Percentiles rank a stretch among this genome's conserved stretches.
Evolutionary conservation across 495 filamentous ascomycete species (phyloP).

Genomic region (Penicillium coprophilum): DNA sequence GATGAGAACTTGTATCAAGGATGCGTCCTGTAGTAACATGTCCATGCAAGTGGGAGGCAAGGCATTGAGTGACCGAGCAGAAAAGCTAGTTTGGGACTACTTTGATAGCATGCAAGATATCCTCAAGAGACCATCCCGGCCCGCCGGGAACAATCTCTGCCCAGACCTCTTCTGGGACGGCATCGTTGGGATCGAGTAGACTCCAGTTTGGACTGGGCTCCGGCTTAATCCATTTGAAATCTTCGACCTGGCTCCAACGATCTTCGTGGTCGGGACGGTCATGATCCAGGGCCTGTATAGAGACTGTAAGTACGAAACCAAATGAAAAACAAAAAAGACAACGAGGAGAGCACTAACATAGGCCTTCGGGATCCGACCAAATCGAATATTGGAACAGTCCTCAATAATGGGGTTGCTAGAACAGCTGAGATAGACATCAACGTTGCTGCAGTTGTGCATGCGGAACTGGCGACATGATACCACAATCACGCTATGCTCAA

Average conservation of each 20-base stretch:
- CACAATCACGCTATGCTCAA: slow-evolving; percentile 73
- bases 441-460: slow-evolving; percentile 80
- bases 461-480: slow-evolving; percentile 79
- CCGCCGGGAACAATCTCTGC: slow-evolving; percentile 64
- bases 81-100: slow-evolving; percentile 34
- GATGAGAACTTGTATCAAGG: not conserved
- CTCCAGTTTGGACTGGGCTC: slow-evolving; percentile 89
- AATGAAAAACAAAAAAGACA: not conserved
- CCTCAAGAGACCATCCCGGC: slow-evolving; percentile 60
- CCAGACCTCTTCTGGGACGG: slow-evolving; percentile 67
- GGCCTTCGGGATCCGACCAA: slow-evolving; percentile 67
- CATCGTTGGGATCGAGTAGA: slow-evolving; percentile 59
- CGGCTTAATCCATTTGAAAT: slow-evolving; percentile 94
- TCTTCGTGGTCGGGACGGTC: slow-evolving; percentile 50
- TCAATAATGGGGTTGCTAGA: slow-evolving; percentile 90
- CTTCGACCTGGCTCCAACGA: slow-evolving; percentile 86
- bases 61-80: not conserved
- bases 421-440: slow-evolving; percentile 80
- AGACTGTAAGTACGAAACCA: not conserved
- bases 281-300: slow-evolving; percentile 37
- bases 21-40: not conserved
- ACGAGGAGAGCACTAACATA: slow-evolving; percentile 55
- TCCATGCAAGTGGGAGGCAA: not conserved
- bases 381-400: slow-evolving; percentile 74
- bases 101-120: slow-evolving; percentile 63